A percentile compares a stretch with the other conserved stretches of the same genome.
Evolutionary conservation across 352 stramenopile species (phyloP).

Genomic region (Achlya hypogyna): DNA sequence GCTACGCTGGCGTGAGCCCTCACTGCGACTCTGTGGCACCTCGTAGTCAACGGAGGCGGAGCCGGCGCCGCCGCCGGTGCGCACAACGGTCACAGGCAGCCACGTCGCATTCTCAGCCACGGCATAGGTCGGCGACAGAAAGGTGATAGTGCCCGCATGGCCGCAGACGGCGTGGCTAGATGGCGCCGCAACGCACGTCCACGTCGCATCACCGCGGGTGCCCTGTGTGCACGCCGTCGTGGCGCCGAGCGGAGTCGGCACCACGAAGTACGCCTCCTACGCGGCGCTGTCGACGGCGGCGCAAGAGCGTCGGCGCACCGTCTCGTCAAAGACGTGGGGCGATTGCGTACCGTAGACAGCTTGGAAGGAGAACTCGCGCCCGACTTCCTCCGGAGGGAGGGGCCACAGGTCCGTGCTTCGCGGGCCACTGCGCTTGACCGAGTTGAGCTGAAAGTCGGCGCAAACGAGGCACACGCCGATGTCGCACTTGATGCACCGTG

Average conservation of each 20-base stretch:
- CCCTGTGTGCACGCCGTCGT: constrained; percentile 59
- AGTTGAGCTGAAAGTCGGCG: constrained; percentile 85
- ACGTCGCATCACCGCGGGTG: constrained; percentile 39
- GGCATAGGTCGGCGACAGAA: constrained; percentile 77
- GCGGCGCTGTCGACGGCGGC: constrained; percentile 32
- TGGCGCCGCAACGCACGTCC: constrained; percentile 38
- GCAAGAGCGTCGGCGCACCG: constrained; percentile 43
- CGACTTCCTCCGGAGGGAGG: constrained; percentile 83
- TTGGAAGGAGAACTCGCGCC: constrained; percentile 81
- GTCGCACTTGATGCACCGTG: constrained; percentile 85
- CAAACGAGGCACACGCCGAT: constrained; percentile 73
- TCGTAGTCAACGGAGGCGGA: constrained; percentile 65
- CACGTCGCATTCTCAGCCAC: constrained; percentile 56
- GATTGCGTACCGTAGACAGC: constrained; percentile 89
- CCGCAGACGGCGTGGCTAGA: constrained; percentile 86
- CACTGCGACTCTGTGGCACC: neutral
- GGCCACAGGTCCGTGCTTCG: constrained; percentile 50
- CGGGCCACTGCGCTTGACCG: constrained; percentile 81
- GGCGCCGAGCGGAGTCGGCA: constrained; percentile 34
- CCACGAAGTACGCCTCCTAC: constrained; percentile 18
- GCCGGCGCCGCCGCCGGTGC: constrained; percentile 83
- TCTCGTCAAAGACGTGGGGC: constrained; percentile 87
- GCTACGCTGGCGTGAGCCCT: neutral
- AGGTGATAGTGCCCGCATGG: constrained; percentile 82
- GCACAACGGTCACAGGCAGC: constrained; percentile 74